A percentile compares a stretch with the other conserved stretches of the same genome.
These are phyloP conservation scores for Cytospora mali DNA, from an alignment of 2,329 filamentous ascomycete genomes.

Conservation along the genomic window DNA sequence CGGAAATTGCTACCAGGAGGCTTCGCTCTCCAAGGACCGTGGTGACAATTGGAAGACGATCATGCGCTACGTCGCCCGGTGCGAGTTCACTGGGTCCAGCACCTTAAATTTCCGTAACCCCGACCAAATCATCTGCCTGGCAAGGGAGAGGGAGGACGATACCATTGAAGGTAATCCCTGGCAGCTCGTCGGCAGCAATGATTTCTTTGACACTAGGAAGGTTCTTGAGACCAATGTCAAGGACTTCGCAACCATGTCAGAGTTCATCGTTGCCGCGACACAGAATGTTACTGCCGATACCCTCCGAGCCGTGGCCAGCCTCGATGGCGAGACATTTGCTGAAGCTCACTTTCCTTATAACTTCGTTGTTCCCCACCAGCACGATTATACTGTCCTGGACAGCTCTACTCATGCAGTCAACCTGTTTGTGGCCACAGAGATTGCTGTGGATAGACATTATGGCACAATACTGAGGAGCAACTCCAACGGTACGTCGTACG, in stretches of 20 bases:
- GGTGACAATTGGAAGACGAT: conserved; percentile 79
- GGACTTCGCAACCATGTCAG: conserved; percentile 91
- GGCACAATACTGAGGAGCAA: conserved; percentile 97
- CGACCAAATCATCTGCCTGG: conserved; percentile 64
- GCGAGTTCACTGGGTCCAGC: conserved; percentile 78
- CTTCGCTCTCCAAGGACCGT: conserved; percentile 77
- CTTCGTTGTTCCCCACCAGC: conserved; percentile 76
- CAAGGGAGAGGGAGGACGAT: conserved; percentile 66
- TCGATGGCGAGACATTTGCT: conserved; percentile 83
- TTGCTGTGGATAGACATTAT: conserved; percentile 65
- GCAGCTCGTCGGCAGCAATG: conserved; percentile 74
- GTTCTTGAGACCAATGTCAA: conserved; percentile 71
- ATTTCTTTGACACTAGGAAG: conserved; percentile 71
- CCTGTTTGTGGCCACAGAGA: conserved; percentile 83
- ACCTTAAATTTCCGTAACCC: conserved; percentile 53
- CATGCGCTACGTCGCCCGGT: conserved; percentile 74
- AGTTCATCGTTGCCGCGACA: conserved; percentile 90
- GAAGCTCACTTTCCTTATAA: conserved; percentile 84
- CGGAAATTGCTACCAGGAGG: conserved; percentile 68
- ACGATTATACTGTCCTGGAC: conserved; percentile 89
- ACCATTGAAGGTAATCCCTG: conserved; percentile 65
- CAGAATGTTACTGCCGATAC: conserved; percentile 68
- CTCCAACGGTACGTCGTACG: conserved; percentile 95
- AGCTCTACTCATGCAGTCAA: conserved; percentile 95
- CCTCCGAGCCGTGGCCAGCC: conserved; percentile 77